Evolutionary conservation across 1,284 basidiomycete species (phyloP), one percentile per base, ranked within the genome.

Genomic region (Cryptococcus sp.): DNA sequence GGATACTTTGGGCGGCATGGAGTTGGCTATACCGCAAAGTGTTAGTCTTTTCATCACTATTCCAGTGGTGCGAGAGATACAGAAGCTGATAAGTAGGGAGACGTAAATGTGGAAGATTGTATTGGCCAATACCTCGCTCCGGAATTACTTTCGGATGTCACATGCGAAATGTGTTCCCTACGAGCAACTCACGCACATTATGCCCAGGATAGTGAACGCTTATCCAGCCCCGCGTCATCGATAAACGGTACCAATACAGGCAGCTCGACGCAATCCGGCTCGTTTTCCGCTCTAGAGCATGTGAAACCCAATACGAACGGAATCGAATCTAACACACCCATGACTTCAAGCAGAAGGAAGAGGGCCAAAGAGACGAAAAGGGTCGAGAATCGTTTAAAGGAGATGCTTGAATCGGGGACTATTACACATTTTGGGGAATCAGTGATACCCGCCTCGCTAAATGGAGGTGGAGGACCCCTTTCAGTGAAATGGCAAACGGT

Each of bases 301-400:
- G 40, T 44, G 21, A 18, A 22, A 13, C 34, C 48, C 0, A 52
- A 43, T 16, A n/a, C 18, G 2, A 36, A 21, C 31, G 24, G 45
- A 4, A 32, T 40, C 19, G 41, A 22, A 48, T 39, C 39, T 55
- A 43, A 47, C 56, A 63, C 50, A 56, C 64, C 44, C 0, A 65
- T 76, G 19, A 85, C 86, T 9, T 84, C 58, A 32, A 60, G 55
- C 22, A 52, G 84, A 73, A 89, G 85, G 77, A 85, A 83, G 56
- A 79, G 84, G 36, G 79, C 83, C 31, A 82, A 83, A 56, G 86
- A 91, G 48, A 82, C 83, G 13, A 79, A 80, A 62, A 82, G 80
- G 63, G 76, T 86, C 59, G 83, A 85, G 55, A 68, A 74, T 13
- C 77, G 79, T 31, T 79, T 94, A 2, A 78, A 80, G 60, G 70